Base-by-base conservation (phyloP, 805 yeast genomes). In the Kluyveromyces lactis region DNA sequence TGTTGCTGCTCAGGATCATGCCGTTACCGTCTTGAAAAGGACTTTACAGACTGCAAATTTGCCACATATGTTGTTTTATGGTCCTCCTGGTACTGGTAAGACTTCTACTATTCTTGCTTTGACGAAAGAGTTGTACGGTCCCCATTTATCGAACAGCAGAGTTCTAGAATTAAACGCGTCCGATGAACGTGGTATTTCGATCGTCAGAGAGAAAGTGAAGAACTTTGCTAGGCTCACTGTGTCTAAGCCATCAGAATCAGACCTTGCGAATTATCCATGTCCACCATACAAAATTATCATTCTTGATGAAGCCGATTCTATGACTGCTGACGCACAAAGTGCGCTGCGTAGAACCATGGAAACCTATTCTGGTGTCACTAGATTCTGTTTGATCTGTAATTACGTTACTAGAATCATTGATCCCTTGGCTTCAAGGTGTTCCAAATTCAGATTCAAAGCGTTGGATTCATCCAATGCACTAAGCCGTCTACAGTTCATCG, bases 341-440 rank as follows among this genome's bases (percentile, higher is more conserved):
- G 98, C 98, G 1, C 69, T 92, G 47, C 77, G 98, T 65, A 75
- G 98, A 62, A 90, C 95, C 1, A 84, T 84, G 89, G 96, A 86
- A 56, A 84, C 81, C 3, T 89, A 85, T 62, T 83, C 97, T 1
- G 73, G 76, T 29, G 86, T 87, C 39, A 85, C 98, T 1, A 73
- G 99, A 51, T 92, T 92, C 64, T 92, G 97, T 60, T 66, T 92
- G 44, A 83, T 92, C 38, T 92, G 99, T 69, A 92, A 92, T 59
- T 92, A 92, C 63, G 92, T 92, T 46, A 92, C 99, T 2, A 72
- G 97, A 43, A 92, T 92, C 50, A 92, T 92, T 46, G 97, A 90
- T 52, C 99, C 99, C 2, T 66, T 92, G 43, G 96, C 97, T 4
- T 86, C 95, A 36, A 74, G 99, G 57, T 92, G 98, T 64, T 86